phyloP scores from a whole-genome alignment of 257 asterid species.

The Primulina huaijiensis region DNA sequence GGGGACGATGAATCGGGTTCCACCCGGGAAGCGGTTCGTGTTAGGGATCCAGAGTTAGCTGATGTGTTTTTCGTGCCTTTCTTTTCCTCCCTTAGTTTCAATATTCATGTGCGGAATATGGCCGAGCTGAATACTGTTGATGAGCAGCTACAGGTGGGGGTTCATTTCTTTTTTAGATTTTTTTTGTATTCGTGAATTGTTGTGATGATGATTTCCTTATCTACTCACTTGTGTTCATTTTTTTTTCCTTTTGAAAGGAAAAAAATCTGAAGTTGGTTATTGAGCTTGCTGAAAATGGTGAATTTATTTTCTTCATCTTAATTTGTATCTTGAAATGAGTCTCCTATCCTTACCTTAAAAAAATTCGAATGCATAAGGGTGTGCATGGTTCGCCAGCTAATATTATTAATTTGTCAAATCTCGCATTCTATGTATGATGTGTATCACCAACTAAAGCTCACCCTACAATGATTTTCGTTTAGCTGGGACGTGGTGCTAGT shows the following conservation, averaged over 20 bases:
- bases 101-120: slow-evolving; percentile 55
- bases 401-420: background rate
- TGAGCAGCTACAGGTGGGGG: slow-evolving; percentile 70
- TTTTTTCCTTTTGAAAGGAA: too few relatives aligned
- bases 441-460: background rate
- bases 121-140: slow-evolving; percentile 56
- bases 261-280: background rate
- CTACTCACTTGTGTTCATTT: background rate
- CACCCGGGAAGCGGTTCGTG: slow-evolving; percentile 65
- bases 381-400: background rate
- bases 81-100: slow-evolving; percentile 81
- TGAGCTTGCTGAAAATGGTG: background rate
- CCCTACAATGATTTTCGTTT: background rate
- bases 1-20: slow-evolving; percentile 25
- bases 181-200: background rate
- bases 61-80: slow-evolving; percentile 84
- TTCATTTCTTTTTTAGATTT: background rate
- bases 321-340: background rate
- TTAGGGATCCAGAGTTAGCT: slow-evolving; percentile 67
- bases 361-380: background rate
- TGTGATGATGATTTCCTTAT: background rate
- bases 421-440: background rate
- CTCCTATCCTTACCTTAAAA: background rate
- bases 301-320: background rate
- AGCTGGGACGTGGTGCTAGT: background rate